phyloP scores from a whole-genome alignment of 2,329 filamentous ascomycete species.

The Alternaria ventricosa region DNA sequence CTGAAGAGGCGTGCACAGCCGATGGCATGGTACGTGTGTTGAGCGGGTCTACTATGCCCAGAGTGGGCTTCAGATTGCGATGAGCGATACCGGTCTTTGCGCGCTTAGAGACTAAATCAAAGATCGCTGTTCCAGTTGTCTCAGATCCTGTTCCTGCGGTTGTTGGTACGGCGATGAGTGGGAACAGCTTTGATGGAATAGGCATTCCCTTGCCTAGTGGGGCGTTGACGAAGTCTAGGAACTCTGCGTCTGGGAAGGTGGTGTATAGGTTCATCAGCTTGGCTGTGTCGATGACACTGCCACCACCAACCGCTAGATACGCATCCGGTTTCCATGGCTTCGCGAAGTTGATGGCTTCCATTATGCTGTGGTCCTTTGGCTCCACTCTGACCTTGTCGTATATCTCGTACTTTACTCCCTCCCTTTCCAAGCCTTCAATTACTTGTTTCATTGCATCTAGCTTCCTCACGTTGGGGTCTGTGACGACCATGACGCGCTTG shows the following conservation, averaged over 20 bases:
- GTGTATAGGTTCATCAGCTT: constrained; percentile 99
- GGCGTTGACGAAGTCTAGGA: constrained; percentile 97
- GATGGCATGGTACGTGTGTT: constrained; percentile 97
- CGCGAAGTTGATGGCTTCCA: constrained; percentile 85
- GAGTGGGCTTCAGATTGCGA: constrained; percentile 90
- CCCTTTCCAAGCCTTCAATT: constrained; percentile 75
- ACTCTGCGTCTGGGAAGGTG: constrained; percentile 88
- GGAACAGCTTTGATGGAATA: constrained; percentile 72
- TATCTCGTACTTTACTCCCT: constrained; percentile 81
- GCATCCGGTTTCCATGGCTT: constrained; percentile 84
- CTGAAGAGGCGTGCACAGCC: constrained; percentile 89
- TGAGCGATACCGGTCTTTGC: constrained; percentile 97
- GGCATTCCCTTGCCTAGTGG: constrained; percentile 85
- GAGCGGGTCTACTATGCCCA: constrained; percentile 84
- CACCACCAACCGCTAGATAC: constrained; percentile 89
- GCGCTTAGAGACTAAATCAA: constrained; percentile 86
- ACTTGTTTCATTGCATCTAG: constrained; percentile 91
- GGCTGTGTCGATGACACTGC: constrained; percentile 96
- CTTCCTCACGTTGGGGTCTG: constrained; percentile 80
- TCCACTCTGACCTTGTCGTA: constrained; percentile 84
- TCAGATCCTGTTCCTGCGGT: constrained; percentile 90
- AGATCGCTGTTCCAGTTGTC: constrained; percentile 97
- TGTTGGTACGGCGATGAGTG: constrained; percentile 82
- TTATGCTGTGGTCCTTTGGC: constrained; percentile 92
- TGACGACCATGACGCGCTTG: constrained; percentile 89